Evolutionary conservation across 2,329 filamentous ascomycete species (phyloP).

Genomic region (Phaeosphaeria sp.): DNA sequence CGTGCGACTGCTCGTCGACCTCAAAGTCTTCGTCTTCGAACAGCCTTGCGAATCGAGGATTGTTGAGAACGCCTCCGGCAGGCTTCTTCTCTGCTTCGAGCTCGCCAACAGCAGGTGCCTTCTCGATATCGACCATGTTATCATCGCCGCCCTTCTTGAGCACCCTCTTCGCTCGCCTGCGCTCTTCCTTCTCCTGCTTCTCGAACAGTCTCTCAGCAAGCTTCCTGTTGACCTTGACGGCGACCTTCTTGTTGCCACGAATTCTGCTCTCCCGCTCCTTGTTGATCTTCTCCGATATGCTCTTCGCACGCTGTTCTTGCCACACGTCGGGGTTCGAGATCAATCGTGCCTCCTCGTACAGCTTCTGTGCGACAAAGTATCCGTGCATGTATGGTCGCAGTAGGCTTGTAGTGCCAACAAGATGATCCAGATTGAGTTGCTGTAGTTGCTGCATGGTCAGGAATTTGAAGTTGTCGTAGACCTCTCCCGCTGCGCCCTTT

Average conservation of each 20-base stretch:
- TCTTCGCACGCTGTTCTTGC: slow-evolving; percentile 90
- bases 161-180: slow-evolving; percentile 54
- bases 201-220: slow-evolving; percentile 69
- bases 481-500: slow-evolving; percentile 70
- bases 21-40: slow-evolving; percentile 94
- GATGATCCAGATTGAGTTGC: slow-evolving; percentile 82
- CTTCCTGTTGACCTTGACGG: slow-evolving; percentile 86
- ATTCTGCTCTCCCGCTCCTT: slow-evolving; percentile 97
- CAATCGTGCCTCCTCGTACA: slow-evolving; percentile 93
- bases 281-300: slow-evolving; percentile 92
- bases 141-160: slow-evolving; percentile 68
- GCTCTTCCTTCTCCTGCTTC: slow-evolving; percentile 71
- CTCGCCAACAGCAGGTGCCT: slow-evolving; percentile 25
- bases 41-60: slow-evolving; percentile 84
- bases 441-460: slow-evolving; percentile 86
- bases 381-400: slow-evolving; percentile 98
- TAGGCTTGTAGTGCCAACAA: slow-evolving; percentile 88
- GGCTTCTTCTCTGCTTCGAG: slow-evolving; percentile 59
- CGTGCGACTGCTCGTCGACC: slow-evolving; percentile 86
- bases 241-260: slow-evolving; percentile 89
- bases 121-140: slow-evolving; percentile 42
- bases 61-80: slow-evolving; percentile 67
- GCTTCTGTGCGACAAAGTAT: slow-evolving; percentile 92
- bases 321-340: slow-evolving; percentile 94
- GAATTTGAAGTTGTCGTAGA: slow-evolving; percentile 99